phyloP scores from a whole-genome alignment of 306 rosid genomes.

The Vachellia pachyceras region DNA sequence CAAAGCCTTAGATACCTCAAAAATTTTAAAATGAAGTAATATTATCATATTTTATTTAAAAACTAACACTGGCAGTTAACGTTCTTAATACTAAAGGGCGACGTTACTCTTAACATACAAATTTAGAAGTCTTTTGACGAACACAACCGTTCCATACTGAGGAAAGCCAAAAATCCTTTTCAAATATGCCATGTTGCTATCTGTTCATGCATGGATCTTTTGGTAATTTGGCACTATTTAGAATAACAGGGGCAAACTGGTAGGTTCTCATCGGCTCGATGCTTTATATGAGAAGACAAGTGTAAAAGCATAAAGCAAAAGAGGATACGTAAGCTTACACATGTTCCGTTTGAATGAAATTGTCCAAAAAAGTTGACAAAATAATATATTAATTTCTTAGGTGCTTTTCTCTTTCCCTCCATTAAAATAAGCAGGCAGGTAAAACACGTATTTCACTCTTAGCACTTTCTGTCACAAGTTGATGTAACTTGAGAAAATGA shows the following conservation, averaged over 20 bases:
- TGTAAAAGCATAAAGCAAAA: too few species aligned
- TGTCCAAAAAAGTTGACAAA: slow-evolving; percentile 23
- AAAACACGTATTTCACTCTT: slow-evolving; percentile 28
- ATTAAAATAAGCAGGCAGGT: background rate
- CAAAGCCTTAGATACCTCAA: too few species aligned
- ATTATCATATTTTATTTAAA: too few species aligned
- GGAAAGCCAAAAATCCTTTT: slow-evolving; percentile 24
- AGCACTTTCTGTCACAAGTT: background rate
- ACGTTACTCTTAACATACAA: too few species aligned
- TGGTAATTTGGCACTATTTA: slow-evolving; percentile 1
- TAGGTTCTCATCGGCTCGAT: slow-evolving; percentile 9
- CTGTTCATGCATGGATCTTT: background rate
- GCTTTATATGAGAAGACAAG: slow-evolving; percentile 25
- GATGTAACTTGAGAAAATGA: background rate
- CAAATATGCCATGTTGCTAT: slow-evolving; percentile 26
- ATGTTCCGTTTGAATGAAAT: slow-evolving; percentile 32
- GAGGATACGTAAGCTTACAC: too few species aligned
- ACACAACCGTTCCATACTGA: slow-evolving; percentile 7
- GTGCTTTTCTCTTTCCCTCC: background rate
- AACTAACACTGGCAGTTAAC: too few species aligned
- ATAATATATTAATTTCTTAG: slow-evolving; percentile 8
- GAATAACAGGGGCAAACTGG: slow-evolving; percentile 3
- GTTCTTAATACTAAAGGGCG: too few species aligned
- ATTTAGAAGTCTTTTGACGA: too few species aligned
- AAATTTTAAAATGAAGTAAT: too few species aligned